These are phyloP conservation scores for Cryptococcus floricola DNA, from an alignment of 1,284 basidiomycete genomes.

Conservation along the genomic window DNA sequence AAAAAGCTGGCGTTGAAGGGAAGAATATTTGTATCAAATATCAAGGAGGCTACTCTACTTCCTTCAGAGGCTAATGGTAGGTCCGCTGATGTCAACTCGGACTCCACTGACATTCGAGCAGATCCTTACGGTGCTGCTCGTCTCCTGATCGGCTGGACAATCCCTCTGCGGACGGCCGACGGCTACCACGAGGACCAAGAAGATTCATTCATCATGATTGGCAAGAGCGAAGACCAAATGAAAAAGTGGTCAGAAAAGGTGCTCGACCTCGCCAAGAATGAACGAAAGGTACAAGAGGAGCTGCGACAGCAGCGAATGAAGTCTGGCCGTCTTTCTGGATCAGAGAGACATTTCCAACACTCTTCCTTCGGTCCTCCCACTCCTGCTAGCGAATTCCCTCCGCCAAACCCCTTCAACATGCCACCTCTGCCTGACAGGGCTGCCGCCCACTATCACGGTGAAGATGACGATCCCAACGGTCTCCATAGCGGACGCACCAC, in stretches of 20 bases:
- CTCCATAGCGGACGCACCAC: conserved; percentile 29
- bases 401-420: conserved; percentile 16
- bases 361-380: conserved; percentile 41
- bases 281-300: conserved; percentile 50
- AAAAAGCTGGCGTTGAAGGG: conserved; percentile 88
- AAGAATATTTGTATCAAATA: conserved; percentile 95
- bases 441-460: conserved; percentile 3
- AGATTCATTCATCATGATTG: conserved; percentile 91
- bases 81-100: conserved; percentile 34
- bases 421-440: conserved; percentile 18
- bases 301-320: conserved; percentile 52
- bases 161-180: conserved; percentile 21
- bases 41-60: conserved; percentile 60
- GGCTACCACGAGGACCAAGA: conserved; percentile 44
- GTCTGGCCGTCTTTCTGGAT: conserved; percentile 25
- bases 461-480: conserved; percentile 36
- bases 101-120: not conserved
- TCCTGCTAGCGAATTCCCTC: conserved; percentile 31
- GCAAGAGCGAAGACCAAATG: conserved; percentile 88
- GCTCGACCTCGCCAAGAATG: conserved; percentile 71
- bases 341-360: conserved; percentile 21
- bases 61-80: conserved; percentile 59
- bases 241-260: conserved; percentile 87
- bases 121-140: conserved; percentile 27
- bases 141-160: conserved; percentile 41